Evolutionary conservation across 225 moss, liverwort and hornwort genomes (phyloP).

Genomic region (Pseudisothecium myosuroides): DNA sequence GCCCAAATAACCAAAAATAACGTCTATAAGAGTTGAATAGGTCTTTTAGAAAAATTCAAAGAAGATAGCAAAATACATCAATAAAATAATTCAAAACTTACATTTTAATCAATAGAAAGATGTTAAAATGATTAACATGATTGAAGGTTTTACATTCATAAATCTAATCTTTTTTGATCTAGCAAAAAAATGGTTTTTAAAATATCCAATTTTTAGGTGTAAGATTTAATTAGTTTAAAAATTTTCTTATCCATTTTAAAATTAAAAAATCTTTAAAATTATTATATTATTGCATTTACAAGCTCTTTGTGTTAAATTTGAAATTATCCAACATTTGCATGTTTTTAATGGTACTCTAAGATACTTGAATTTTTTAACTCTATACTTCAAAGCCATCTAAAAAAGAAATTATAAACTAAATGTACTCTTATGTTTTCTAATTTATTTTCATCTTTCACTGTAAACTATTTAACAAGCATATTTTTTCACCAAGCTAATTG

Average conservation of each 20-base stretch:
- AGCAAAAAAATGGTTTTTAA: neutral
- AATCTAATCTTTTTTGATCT: neutral
- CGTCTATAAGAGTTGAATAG: neutral
- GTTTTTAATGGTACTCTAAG: neutral
- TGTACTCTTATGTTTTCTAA: neutral
- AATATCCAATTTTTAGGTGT: accelerated
- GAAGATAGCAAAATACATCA: neutral
- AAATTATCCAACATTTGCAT: neutral
- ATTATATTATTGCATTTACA: neutral
- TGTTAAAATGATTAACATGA: neutral
- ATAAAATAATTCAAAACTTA: neutral
- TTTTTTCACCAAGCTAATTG: neutral
- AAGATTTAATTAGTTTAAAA: neutral
- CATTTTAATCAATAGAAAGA: neutral
- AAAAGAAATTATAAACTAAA: neutral
- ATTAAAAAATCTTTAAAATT: no score
- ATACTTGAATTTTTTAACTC: neutral
- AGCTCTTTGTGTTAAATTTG: neutral
- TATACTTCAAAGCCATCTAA: neutral
- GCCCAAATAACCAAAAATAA: neutral
- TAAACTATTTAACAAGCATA: neutral
- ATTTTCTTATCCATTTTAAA: neutral
- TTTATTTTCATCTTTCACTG: neutral
- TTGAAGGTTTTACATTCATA: neutral
- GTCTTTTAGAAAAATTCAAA: neutral